Evolutionary conservation across 2,329 filamentous ascomycete genomes (phyloP), one percentile per base, ranked within the genome.

Genomic region (Chrysoporthe puriensis): DNA sequence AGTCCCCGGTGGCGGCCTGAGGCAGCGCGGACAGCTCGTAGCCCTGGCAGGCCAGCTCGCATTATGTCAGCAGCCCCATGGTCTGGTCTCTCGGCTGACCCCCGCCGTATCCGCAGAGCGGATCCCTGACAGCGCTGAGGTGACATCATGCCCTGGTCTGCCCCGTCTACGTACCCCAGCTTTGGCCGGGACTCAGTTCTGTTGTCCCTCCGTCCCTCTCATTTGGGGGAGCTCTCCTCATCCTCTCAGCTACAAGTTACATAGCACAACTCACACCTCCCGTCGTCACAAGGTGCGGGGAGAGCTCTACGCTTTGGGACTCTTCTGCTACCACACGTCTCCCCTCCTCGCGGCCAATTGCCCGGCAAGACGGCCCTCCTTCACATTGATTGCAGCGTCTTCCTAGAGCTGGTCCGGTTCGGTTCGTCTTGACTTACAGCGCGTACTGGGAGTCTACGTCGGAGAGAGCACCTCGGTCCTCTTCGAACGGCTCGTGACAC

Each of bases 201-300:
- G 48, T 52, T 32, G 26, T 8, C n/a, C 21, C 50, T 54, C 50
- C 26, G 26, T 34, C 50, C 16, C 50, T 16, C 16, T 4, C 13
- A 16, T 16, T 46, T 54, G 50, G 50, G 59, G 59, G 14, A 61
- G 59, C 59, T 61, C n/a, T 42, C 43, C 59, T 34, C 21, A 11
- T 46, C 59, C 43, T 34, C 3, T 26, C 59, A 44, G 16, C 57
- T 36, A 36, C 57, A 40, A 42, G 5, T 34, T 26, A n/a, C 60
- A 62, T 18, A 42, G 61, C 40, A 34, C 54, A 57, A n/a, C 32
- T 46, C 44, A 9, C 50, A 34, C 32, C 26, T 26, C 50, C 34
- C 61, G 36, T 66, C 64, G 63, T 66, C 64, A 66, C 66, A 62
- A 66, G 44, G 66, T 69, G 67, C 64, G 64, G 64, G 67, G 67